phyloP scores from a whole-genome alignment of 2,329 filamentous ascomycete genomes.

The Aureobasidium zeae region DNA sequence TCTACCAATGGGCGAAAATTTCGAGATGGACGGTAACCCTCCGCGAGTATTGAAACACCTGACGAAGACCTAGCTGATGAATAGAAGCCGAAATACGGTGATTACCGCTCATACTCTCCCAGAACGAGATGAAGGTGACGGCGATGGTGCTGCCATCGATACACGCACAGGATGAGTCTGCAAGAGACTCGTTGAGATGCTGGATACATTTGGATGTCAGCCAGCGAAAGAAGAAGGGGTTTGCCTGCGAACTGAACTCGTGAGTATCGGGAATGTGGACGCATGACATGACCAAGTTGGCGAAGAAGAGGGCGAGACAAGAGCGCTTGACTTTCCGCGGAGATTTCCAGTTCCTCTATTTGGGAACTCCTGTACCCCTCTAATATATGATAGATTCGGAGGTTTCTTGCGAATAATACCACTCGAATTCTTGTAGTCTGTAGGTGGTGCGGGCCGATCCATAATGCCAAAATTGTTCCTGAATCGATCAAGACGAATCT shows the following conservation, averaged over 20 bases:
- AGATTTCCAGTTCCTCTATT: background rate
- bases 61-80: slow-evolving; percentile 2
- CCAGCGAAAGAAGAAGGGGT: slow-evolving; percentile 13
- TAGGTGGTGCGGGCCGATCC: background rate
- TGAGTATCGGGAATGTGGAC: slow-evolving; percentile 6
- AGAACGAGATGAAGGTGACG: slow-evolving; percentile 9
- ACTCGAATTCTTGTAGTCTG: background rate
- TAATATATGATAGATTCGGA: background rate
- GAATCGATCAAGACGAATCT: too few species aligned
- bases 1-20: background rate
- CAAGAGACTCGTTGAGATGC: slow-evolving; percentile 1
- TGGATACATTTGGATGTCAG: slow-evolving; percentile 9
- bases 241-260: slow-evolving; percentile 3
- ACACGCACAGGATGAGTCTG: slow-evolving; percentile 3
- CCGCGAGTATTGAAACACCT: slow-evolving; percentile 10
- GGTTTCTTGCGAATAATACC: slow-evolving; percentile 6
- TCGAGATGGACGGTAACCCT: background rate
- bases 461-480: too few species aligned
- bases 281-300: slow-evolving; percentile 2
- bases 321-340: background rate
- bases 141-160: slow-evolving; percentile 3
- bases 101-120: slow-evolving; percentile 1
- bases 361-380: slow-evolving; percentile 13
- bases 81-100: slow-evolving; percentile 1
- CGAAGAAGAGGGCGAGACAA: slow-evolving; percentile 6